Evolutionary conservation across 1,284 basidiomycete species (phyloP).

Genomic region (Cutaneotrichosporon sp.): DNA sequence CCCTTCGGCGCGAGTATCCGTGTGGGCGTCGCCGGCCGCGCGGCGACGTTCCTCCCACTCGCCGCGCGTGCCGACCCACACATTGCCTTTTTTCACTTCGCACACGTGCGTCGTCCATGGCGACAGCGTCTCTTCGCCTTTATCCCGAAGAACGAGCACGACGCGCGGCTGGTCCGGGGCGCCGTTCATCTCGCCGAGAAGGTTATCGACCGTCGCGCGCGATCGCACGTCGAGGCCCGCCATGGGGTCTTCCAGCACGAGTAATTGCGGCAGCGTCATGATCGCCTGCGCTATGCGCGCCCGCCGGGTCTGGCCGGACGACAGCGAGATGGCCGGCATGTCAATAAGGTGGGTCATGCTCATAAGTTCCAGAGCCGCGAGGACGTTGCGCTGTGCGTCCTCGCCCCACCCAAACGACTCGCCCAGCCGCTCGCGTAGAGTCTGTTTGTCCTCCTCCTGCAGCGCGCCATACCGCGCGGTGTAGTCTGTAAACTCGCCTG

Average conservation of each 20-base stretch:
- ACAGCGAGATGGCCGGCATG: conserved; percentile 72
- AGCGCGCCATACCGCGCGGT: conserved; percentile 83
- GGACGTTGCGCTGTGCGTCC: conserved; percentile 51
- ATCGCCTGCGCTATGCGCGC: conserved; percentile 78
- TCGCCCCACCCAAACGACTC: conserved; percentile 9
- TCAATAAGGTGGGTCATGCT: conserved; percentile 63
- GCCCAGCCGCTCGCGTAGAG: conserved; percentile 14
- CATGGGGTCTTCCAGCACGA: conserved; percentile 77
- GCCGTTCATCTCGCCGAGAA: conserved; percentile 42
- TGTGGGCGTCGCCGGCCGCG: neutral
- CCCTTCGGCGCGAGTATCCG: neutral
- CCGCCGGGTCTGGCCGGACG: conserved; percentile 85
- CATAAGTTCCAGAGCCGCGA: conserved; percentile 52
- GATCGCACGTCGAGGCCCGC: conserved; percentile 43
- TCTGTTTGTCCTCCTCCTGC: conserved; percentile 69
- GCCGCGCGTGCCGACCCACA: neutral
- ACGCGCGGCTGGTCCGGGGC: conserved; percentile 50
- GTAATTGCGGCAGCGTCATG: conserved; percentile 61
- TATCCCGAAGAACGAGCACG: conserved; percentile 68
- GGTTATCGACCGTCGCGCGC: conserved; percentile 34
- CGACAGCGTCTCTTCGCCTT: conserved; percentile 61
- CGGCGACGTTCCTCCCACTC: neutral
- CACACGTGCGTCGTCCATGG: conserved; percentile 76
- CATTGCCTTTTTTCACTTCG: conserved; percentile 36
- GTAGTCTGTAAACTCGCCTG: conserved; percentile 81